Conservation (phyloP, 1,284 basidiomycete species). For the Tetrapyrgos nigripes region DNA sequence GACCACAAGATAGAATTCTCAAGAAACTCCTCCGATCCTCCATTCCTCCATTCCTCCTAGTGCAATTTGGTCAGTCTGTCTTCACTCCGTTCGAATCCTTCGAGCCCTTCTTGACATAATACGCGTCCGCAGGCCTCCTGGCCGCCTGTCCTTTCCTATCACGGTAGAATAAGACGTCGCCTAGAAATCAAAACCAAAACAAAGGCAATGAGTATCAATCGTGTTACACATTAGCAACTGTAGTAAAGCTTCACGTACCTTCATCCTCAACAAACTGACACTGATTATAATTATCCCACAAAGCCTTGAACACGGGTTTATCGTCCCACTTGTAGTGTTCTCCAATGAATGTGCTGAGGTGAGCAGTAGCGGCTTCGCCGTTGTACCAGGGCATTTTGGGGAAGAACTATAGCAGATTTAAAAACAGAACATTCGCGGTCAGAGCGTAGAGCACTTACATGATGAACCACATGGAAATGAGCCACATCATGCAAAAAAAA, state of each 20-base stretch:
- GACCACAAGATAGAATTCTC: too few species aligned
- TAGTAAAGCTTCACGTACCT: too few species aligned
- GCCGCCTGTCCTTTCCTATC: constrained; percentile 55
- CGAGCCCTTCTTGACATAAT: constrained; percentile 15
- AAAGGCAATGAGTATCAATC: too few species aligned
- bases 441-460: constrained; percentile 25
- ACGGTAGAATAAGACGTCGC: constrained; percentile 68
- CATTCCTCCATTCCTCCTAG: too few species aligned
- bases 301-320: constrained; percentile 42
- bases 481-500: constrained; percentile 45
- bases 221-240: too few species aligned
- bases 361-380: constrained; percentile 43
- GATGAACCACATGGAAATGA: constrained; percentile 20
- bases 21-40: too few species aligned
- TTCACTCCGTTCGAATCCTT: too few species aligned
- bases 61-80: too few species aligned
- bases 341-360: constrained; percentile 28
- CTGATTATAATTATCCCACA: constrained; percentile 49
- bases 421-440: background rate
- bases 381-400: constrained; percentile 33
- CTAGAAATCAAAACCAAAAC: constrained; percentile 23
- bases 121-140: constrained; percentile 35
- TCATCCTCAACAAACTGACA: constrained; percentile 68
- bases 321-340: constrained; percentile 43
- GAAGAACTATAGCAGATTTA: constrained; percentile 26